phyloP scores from a whole-genome alignment of 129 eudicot species.

The Artemisia argyi region DNA sequence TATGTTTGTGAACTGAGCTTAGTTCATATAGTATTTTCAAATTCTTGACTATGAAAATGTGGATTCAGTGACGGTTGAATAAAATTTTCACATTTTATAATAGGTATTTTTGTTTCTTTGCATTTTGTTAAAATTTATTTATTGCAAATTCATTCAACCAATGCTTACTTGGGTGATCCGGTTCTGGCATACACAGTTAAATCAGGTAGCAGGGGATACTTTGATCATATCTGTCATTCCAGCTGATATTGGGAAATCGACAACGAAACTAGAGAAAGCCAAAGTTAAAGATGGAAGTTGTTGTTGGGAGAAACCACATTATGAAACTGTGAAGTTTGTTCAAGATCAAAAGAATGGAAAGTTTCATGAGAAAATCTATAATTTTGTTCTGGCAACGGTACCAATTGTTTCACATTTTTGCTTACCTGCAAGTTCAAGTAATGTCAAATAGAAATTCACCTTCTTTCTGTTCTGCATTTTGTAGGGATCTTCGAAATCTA shows the following conservation, averaged over 20 bases:
- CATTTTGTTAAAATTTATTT: not conserved
- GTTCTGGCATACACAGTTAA: constrained; percentile 45
- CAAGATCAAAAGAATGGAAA: constrained; percentile 74
- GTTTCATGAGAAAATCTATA: constrained; percentile 70
- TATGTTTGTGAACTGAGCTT: not conserved
- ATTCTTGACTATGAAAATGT: constrained; percentile 10
- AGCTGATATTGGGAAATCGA: constrained; percentile 81
- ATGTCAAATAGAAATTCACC: not conserved
- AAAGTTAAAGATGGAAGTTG: constrained; percentile 73
- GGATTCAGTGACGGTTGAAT: too few species aligned
- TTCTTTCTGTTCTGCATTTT: constrained; percentile 5
- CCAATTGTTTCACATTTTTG: constrained; percentile 14
- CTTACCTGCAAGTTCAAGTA: constrained; percentile 14
- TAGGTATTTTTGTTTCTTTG: constrained; percentile 2
- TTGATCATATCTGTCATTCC: constrained; percentile 83
- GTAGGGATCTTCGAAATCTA: constrained; percentile 84
- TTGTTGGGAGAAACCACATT: constrained; percentile 82
- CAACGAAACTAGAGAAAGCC: constrained; percentile 67
- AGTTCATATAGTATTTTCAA: constrained; percentile 17
- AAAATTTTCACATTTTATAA: not conserved
- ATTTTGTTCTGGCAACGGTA: constrained; percentile 75
- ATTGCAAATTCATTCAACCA: not conserved
- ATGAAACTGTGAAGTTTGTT: constrained; percentile 69
- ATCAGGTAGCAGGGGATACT: constrained; percentile 57
- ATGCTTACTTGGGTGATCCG: constrained; percentile 13